These are phyloP conservation scores for Ramaria sp. DNA, from an alignment of 768 basidiomycete genomes.

Conservation along the genomic window DNA sequence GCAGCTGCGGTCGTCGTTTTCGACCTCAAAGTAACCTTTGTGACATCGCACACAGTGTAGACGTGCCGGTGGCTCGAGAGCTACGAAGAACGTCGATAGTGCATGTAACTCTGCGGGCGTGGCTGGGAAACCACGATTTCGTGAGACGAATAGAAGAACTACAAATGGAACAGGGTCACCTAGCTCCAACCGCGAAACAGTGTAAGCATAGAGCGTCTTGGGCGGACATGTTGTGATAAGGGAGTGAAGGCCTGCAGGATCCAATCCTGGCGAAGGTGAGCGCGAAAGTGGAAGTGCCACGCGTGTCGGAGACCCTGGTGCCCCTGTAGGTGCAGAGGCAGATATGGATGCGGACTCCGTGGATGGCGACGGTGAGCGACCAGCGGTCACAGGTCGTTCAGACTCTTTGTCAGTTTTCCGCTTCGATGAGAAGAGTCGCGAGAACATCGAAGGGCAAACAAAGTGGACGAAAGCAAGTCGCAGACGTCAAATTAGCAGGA, in stretches of 20 bases:
- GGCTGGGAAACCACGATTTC: conserved; percentile 19
- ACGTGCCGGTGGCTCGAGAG: conserved; percentile 53
- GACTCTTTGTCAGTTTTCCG: neutral
- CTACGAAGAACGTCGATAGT: conserved; percentile 48
- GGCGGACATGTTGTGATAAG: conserved; percentile 53
- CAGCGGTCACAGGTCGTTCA: neutral
- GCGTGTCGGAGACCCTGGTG: conserved; percentile 16
- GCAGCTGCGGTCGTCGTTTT: conserved; percentile 64
- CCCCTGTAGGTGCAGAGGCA: neutral
- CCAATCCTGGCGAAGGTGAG: conserved; percentile 23
- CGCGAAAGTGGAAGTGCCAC: conserved; percentile 27
- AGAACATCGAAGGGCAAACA: neutral
- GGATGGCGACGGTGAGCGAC: neutral
- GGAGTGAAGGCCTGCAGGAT: conserved; percentile 34
- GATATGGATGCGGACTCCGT: neutral
- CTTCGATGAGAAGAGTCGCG: conserved; percentile 6
- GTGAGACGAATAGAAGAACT: conserved; percentile 10
- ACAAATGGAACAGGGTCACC: neutral
- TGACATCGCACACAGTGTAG: conserved; percentile 75
- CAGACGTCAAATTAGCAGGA: too few species aligned
- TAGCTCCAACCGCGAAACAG: conserved; percentile 35
- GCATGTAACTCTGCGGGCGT: conserved; percentile 25
- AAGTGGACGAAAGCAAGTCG: too few species aligned
- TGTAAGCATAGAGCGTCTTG: conserved; percentile 55
- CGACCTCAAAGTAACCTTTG: conserved; percentile 54